Conservation (phyloP, 352 stramenopile genomes). For the Globisporangium canariense region DNA sequence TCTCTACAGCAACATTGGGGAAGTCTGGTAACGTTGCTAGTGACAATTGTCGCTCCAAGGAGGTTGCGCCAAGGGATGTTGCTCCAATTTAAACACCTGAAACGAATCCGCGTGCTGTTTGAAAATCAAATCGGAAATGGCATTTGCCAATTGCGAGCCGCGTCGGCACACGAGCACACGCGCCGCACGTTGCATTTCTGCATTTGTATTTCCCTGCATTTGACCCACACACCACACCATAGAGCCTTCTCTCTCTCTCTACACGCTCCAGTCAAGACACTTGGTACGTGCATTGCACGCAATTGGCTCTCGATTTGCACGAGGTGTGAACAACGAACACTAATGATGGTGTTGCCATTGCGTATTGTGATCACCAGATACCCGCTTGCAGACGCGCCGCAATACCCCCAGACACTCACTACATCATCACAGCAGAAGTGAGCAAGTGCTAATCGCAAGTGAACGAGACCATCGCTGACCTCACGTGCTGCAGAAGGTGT, state of each 20-base stretch:
- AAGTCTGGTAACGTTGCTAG: no score
- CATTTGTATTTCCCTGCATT: constrained; percentile 8
- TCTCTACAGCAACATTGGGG: no score
- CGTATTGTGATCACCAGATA: background rate
- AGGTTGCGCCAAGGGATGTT: background rate
- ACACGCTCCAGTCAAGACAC: background rate
- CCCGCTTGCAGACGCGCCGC: background rate
- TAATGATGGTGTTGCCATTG: background rate
- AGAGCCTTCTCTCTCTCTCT: background rate
- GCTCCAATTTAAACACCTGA: constrained; percentile 6
- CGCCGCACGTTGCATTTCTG: background rate
- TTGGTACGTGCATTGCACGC: constrained; percentile 1
- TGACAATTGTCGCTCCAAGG: background rate
- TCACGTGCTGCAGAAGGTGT: background rate
- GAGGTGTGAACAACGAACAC: background rate
- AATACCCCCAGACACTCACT: background rate
- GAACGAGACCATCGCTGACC: background rate
- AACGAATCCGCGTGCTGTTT: constrained; percentile 3
- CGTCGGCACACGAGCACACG: background rate
- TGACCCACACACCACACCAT: background rate
- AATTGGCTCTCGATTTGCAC: background rate
- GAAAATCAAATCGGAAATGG: constrained; percentile 5
- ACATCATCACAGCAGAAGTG: background rate
- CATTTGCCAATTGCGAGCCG: constrained; percentile 7
- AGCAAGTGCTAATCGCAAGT: background rate